Base-by-base conservation (phyloP, 2,329 filamentous ascomycete genomes). In the Chaetothyriales sp. region DNA sequence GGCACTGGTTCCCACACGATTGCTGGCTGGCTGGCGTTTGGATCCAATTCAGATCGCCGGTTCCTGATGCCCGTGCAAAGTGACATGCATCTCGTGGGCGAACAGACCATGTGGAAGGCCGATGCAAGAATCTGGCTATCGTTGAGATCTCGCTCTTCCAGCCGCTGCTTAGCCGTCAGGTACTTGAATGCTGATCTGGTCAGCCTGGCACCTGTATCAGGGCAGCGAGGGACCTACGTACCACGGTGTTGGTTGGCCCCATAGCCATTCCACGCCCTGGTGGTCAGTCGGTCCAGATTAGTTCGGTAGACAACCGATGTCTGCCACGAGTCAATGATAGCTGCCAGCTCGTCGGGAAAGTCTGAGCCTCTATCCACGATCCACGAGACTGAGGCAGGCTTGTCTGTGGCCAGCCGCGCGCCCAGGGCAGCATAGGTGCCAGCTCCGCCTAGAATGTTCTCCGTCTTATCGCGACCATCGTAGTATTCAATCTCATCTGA, bases 1-100 rank as follows among this genome's bases (percentile, higher is more conserved):
- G 92, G 92, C 1, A 95, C 85, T 0, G 92, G 92, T 65, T 98
- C 92, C 90, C 90, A 98, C 49, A 96, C 79, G 64, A 95, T 86
- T 5, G 88, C 67, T 1, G 89, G 85, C 46, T 77, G 76, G 1
- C 70, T 61, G 57, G 72, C 73, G 9, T 61, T 54, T 43, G 55
- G 53, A 15, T 54, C 60, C 32, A 70, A 55, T 44, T 63, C 61
- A 32, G 66, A 60, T 47, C 80, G 74, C 45, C 71, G 64, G 3
- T 72, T 68, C 4, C 80, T 70, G 53, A 96, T 84, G n/a, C 80
- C 77, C 1, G 76, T 67, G 19, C 92, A 80, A 19, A 95, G 76
- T 50, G 84, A 77, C 46, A 86, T 80, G 65, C 87, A 94, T 44
- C 90, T 78, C 1, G 70, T 67, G 0, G 89, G 81, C 1, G 82